Conservation (phyloP, 306 rosid genomes). For the Astragalus membranaceus region DNA sequence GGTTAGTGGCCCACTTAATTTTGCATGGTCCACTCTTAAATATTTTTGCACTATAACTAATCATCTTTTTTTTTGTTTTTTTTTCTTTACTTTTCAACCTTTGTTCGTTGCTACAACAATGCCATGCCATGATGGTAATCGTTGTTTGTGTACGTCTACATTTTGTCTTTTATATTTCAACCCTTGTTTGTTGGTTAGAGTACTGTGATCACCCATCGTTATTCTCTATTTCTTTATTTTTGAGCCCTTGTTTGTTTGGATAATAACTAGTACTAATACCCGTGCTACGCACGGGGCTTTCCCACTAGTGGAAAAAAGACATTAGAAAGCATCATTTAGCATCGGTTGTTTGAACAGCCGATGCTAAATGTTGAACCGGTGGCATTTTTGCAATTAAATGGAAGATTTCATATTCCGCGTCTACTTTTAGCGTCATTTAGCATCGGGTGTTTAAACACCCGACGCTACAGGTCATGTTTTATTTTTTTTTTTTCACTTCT, state of each 20-base stretch:
- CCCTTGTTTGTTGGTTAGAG: background rate
- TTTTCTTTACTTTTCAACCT: conserved; percentile 10
- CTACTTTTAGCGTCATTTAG: too few relatives aligned
- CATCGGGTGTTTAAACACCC: too few relatives aligned
- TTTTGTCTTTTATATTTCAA: background rate
- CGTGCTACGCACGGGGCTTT: too few relatives aligned
- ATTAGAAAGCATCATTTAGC: too few relatives aligned
- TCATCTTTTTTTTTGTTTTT: background rate
- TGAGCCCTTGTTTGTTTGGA: background rate
- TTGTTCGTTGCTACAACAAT: conserved; percentile 3
- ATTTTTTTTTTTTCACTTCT: too few relatives aligned
- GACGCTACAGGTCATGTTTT: too few relatives aligned
- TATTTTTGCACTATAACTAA: background rate
- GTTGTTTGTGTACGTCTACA: background rate
- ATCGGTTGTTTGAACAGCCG: too few relatives aligned
- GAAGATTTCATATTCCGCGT: too few relatives aligned
- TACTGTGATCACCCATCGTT: background rate
- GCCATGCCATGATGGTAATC: background rate
- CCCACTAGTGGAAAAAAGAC: too few relatives aligned
- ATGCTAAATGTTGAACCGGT: too few relatives aligned
- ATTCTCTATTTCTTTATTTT: background rate
- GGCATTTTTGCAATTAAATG: too few relatives aligned
- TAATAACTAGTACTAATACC: too few relatives aligned
- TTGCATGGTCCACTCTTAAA: conserved; percentile 25
- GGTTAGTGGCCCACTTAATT: conserved; percentile 39